Conservation (phyloP, 768 basidiomycete genomes). For the Asterophora parasitica region DNA sequence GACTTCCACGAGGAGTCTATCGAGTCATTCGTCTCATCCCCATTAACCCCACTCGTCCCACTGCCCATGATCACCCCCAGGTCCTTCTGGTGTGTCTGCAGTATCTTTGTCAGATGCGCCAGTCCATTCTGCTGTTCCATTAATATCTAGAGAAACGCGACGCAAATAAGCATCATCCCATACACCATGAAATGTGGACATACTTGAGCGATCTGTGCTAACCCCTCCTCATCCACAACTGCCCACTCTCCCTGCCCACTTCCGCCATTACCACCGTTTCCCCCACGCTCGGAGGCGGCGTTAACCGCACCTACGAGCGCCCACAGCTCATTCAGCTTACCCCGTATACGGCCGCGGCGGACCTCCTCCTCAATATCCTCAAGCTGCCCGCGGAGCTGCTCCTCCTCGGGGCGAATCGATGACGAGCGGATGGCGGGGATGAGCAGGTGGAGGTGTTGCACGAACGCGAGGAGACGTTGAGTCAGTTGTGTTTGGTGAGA, state of each 20-base stretch:
- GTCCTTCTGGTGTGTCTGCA: constrained; percentile 62
- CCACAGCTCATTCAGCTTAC: constrained; percentile 83
- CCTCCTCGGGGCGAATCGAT: constrained; percentile 76
- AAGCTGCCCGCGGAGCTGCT: constrained; percentile 60
- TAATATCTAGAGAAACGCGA: constrained; percentile 46
- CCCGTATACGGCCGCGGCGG: constrained; percentile 56
- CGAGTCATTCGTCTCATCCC: constrained; percentile 12
- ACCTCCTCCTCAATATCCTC: constrained; percentile 77
- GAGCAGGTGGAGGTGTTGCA: constrained; percentile 75
- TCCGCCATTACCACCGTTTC: constrained; percentile 33
- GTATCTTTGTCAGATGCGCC: constrained; percentile 71
- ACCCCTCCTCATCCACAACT: constrained; percentile 83
- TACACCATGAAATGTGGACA: constrained; percentile 34
- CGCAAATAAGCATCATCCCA: background rate
- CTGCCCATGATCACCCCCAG: constrained; percentile 57
- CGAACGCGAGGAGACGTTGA: constrained; percentile 63
- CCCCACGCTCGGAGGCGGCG: constrained; percentile 51
- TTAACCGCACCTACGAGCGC: constrained; percentile 72
- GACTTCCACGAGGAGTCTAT: constrained; percentile 32
- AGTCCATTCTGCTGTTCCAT: constrained; percentile 76
- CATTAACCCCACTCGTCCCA: constrained; percentile 18
- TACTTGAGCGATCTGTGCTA: constrained; percentile 73
- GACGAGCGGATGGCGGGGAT: constrained; percentile 73
- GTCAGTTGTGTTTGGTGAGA: constrained; percentile 64
- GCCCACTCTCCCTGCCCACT: constrained; percentile 55